Conservation (phyloP, 257 asterid species). For the Solanum arcanum region DNA sequence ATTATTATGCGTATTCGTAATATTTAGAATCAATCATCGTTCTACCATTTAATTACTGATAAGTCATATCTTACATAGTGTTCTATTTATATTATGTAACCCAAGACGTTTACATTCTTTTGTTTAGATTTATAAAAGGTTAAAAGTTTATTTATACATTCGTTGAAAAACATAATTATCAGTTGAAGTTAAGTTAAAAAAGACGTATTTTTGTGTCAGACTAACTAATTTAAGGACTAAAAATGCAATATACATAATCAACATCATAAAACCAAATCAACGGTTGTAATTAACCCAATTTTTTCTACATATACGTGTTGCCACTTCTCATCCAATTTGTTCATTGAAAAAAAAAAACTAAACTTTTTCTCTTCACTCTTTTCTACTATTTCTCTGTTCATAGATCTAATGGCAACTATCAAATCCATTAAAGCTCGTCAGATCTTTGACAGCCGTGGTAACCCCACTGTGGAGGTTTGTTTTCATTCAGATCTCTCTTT, state of each 20-base stretch:
- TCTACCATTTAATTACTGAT: neutral
- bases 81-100: no score
- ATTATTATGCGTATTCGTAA: neutral
- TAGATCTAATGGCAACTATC: conserved; percentile 52
- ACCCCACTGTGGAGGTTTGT: conserved; percentile 78
- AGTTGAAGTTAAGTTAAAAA: no score
- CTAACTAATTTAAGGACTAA: neutral
- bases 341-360: neutral
- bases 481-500: neutral
- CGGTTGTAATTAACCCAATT: conserved; percentile 31
- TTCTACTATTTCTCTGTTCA: neutral
- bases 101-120: rapidly evolving
- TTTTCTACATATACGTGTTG: conserved; percentile 20
- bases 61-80: rapidly evolving
- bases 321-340: neutral
- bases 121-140: rapidly evolving
- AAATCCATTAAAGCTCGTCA: conserved; percentile 57
- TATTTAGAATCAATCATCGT: neutral
- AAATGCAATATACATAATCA: neutral
- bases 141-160: rapidly evolving
- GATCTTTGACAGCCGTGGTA: conserved; percentile 89
- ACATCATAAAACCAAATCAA: conserved; percentile 8
- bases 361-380: neutral
- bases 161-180: no score
- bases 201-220: rapidly evolving